These are phyloP conservation scores for Suillus spraguei DNA, from an alignment of 768 basidiomycete genomes.

Conservation along the genomic window DNA sequence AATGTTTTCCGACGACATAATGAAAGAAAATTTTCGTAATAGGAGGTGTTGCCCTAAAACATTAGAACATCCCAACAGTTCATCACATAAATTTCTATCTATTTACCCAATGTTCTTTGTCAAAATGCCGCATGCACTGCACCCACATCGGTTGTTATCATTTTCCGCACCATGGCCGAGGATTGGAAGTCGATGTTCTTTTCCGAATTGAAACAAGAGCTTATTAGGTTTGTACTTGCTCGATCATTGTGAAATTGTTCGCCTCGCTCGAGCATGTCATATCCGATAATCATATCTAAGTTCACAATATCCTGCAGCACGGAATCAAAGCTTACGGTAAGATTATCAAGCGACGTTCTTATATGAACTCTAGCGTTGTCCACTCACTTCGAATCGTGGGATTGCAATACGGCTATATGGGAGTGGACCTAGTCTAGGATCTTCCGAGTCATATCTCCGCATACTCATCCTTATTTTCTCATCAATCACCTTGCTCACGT, in stretches of 20 bases:
- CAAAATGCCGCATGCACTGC: too few species aligned
- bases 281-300: slow-evolving; percentile 5
- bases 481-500: neutral
- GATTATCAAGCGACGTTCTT: neutral
- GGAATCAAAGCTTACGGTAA: neutral
- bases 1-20: too few species aligned
- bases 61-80: too few species aligned
- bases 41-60: too few species aligned
- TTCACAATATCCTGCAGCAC: neutral
- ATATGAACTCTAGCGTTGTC: slow-evolving; percentile 2
- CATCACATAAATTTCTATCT: too few species aligned
- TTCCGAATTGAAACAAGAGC: neutral
- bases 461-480: slow-evolving; percentile 3
- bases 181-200: slow-evolving; percentile 1
- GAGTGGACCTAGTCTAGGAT: neutral
- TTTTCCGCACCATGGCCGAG: neutral
- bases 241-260: slow-evolving; percentile 1
- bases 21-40: too few species aligned
- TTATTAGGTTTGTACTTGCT: neutral
- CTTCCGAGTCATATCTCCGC: slow-evolving; percentile 6
- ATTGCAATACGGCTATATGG: neutral
- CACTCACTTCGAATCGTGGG: neutral
- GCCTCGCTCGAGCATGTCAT: neutral
- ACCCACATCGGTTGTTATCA: neutral
- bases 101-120: too few species aligned